Evolutionary conservation across 495 filamentous ascomycete genomes (phyloP).

Genomic region (Penicillium pulvis): DNA sequence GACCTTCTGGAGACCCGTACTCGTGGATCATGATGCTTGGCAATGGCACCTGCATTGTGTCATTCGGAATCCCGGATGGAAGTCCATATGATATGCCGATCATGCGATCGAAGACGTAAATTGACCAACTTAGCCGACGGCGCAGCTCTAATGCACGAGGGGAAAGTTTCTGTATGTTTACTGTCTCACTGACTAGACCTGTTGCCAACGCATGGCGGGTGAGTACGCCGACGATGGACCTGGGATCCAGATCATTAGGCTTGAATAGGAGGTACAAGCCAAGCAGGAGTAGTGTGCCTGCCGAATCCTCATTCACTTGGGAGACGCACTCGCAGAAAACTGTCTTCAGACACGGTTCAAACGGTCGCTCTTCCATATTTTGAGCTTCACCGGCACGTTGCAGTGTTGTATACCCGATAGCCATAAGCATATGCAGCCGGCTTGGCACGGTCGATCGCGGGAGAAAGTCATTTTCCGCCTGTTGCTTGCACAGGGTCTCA

Average conservation of each 20-base stretch:
- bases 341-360: conserved; percentile 11
- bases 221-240: conserved; percentile 26
- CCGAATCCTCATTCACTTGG: conserved; percentile 13
- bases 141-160: conserved; percentile 23
- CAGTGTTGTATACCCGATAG: conserved; percentile 27
- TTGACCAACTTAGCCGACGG: conserved; percentile 32
- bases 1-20: conserved; percentile 25
- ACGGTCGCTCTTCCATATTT: conserved; percentile 10
- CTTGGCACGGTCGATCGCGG: conserved; percentile 12
- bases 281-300: conserved; percentile 29
- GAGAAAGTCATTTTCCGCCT: conserved; percentile 7
- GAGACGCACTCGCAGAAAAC: conserved; percentile 19
- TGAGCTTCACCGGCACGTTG: conserved; percentile 21
- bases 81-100: conserved; percentile 28
- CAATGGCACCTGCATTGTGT: conserved; percentile 25
- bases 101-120: conserved; percentile 34
- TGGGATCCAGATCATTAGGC: conserved; percentile 23
- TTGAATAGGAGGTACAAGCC: conserved; percentile 33
- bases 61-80: conserved; percentile 24
- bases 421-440: conserved; percentile 25
- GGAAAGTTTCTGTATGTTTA: conserved; percentile 4
- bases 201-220: conserved; percentile 23
- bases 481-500: conserved; percentile 1
- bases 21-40: conserved; percentile 34
- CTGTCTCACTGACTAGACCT: conserved; percentile 17